Evolutionary conservation across 164 flowering plant genomes (phyloP).

Genomic region (Liquidambar formosana): DNA sequence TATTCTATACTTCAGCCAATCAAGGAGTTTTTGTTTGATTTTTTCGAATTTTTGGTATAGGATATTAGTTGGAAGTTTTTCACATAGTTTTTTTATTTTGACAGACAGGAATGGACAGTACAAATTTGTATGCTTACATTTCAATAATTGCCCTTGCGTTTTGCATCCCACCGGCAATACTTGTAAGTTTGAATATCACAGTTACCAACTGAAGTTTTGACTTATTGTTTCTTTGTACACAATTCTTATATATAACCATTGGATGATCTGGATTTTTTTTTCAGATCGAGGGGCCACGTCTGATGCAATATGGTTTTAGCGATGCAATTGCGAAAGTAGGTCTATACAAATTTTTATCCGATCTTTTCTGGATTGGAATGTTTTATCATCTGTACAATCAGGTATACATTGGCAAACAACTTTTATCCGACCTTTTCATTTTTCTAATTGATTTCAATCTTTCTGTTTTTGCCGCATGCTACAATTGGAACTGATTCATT

Average conservation of each 20-base stretch:
- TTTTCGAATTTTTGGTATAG: no score
- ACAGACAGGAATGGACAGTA: slow-evolving; percentile 73
- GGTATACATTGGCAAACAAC: slow-evolving; percentile 21
- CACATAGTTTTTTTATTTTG: background rate
- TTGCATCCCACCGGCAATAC: slow-evolving; percentile 64
- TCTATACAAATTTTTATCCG: slow-evolving; percentile 50
- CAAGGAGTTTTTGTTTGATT: background rate
- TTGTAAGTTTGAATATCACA: slow-evolving; percentile 34
- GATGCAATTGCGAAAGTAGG: slow-evolving; percentile 71
- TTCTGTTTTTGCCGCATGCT: background rate
- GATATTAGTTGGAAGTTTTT: background rate
- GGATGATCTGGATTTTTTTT: slow-evolving; percentile 2
- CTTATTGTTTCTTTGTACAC: background rate
- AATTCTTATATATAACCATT: background rate
- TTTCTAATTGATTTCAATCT: background rate
- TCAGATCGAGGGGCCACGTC: slow-evolving; percentile 66
- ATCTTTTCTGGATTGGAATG: slow-evolving; percentile 69
- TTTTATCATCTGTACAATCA: slow-evolving; percentile 71
- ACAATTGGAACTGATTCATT: background rate
- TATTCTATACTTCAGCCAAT: background rate
- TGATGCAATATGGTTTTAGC: slow-evolving; percentile 57
- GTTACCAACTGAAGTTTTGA: background rate
- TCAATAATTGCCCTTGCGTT: slow-evolving; percentile 58
- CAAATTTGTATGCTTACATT: slow-evolving; percentile 66
- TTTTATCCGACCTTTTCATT: slow-evolving; percentile 1